phyloP scores from a whole-genome alignment of 306 rosid genomes.

The Oemleria cerasiformis region DNA sequence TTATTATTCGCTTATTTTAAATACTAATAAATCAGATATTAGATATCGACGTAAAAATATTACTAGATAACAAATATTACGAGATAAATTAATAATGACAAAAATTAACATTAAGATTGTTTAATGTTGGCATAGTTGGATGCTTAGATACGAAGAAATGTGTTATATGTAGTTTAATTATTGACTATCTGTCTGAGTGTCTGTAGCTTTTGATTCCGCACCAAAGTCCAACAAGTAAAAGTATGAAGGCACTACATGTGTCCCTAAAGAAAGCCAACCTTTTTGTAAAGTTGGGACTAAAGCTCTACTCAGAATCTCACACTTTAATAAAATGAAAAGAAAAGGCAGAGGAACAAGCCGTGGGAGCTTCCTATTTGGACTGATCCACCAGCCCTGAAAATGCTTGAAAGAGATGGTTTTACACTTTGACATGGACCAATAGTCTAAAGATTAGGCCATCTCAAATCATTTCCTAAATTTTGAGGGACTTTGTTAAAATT shows the following conservation, averaged over 20 bases:
- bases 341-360: constrained; percentile 4
- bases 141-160: constrained; percentile 49
- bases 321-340: neutral
- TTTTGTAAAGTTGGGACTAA: constrained; percentile 36
- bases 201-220: constrained; percentile 19
- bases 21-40: too few relatives aligned
- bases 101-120: too few relatives aligned
- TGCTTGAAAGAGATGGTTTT: too few relatives aligned
- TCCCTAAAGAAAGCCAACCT: constrained; percentile 30
- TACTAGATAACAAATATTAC: too few relatives aligned
- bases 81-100: too few relatives aligned
- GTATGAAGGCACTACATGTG: constrained; percentile 26
- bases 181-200: constrained; percentile 1
- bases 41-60: too few relatives aligned
- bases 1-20: too few relatives aligned
- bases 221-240: constrained; percentile 32
- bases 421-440: too few relatives aligned
- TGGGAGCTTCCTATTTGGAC: neutral
- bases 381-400: too few relatives aligned
- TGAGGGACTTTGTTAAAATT: too few relatives aligned
- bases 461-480: too few relatives aligned
- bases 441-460: too few relatives aligned
- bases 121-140: neutral
- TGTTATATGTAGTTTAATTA: neutral
- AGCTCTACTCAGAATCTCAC: constrained; percentile 13